Evolutionary conservation across 2,329 filamentous ascomycete genomes (phyloP), one percentile per base, ranked within the genome.

Genomic region (Ophioceras dolichostomum): DNA sequence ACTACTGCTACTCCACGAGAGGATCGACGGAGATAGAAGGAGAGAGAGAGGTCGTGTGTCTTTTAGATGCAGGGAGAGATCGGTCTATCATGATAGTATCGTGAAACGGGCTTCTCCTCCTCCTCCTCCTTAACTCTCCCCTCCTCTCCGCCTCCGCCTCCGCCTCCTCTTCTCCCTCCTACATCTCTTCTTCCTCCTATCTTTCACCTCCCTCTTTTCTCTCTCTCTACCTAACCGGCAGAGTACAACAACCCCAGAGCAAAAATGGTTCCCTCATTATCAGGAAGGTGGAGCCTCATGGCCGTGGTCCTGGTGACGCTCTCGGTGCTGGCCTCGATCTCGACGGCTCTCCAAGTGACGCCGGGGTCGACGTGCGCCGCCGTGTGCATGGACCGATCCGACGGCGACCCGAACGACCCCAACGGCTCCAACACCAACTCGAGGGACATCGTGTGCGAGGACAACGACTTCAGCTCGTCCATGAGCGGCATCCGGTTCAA

Each of bases 281-380:
- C 24, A 21, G 14, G 10, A 41, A 21, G n/a, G 41, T 39, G 39
- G 18, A 20, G 33, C 20, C 32, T 44, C n/a, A 31, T 38, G 21
- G n/a, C 49, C 3, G 28, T 49, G 12, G 30, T 47, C 2, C 32
- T 49, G 27, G 39, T 49, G 26, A 30, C 38, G 27, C 14, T 37
- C 7, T 31, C 27, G 10, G 13, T 37, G 22, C 22, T 26, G 22
- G 22, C 12, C 35, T 37, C 28, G 19, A 18, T 21, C 7, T 22
- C 21, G 10, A 34, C 35, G 20, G 60, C 58, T 3, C 52, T 73
- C 3, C 55, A 67, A 37, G 62, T 73, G 2, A 63, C 67, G 2
- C 65, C 70, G 1, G 64, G 64, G 9, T 75, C 71, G 0, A 47
- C 56, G 9, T 76, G 71, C 46, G 60, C 68, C 0, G 50, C 61